Conservation (phyloP, 129 eudicot genomes). For the Pulicaria dysenterica region DNA sequence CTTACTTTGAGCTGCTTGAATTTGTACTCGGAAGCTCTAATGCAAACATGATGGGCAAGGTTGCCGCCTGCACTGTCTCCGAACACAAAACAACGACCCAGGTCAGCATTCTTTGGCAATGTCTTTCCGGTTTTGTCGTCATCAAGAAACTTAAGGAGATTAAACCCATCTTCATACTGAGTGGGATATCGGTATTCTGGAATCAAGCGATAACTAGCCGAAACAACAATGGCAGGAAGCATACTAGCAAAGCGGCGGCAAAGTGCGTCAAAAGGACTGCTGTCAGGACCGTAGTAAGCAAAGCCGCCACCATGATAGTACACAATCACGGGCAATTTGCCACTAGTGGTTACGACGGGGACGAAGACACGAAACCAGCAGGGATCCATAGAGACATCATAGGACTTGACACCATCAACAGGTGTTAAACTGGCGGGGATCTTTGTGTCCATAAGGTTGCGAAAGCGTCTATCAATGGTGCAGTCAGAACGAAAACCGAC, state of each 20-base stretch:
- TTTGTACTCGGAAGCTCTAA: slow-evolving; percentile 10
- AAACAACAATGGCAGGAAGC: slow-evolving; percentile 33
- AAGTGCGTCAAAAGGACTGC: slow-evolving; percentile 13
- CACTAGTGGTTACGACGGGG: slow-evolving; percentile 14
- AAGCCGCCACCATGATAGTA: slow-evolving; percentile 46
- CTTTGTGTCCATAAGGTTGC: neutral
- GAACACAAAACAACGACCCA: slow-evolving; percentile 25
- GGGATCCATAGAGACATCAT: slow-evolving; percentile 33
- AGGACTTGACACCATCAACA: slow-evolving; percentile 24
- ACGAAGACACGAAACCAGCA: slow-evolving; percentile 35
- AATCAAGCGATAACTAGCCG: slow-evolving; percentile 38
- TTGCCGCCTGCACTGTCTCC: slow-evolving; percentile 45
- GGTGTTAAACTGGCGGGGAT: slow-evolving; percentile 17
- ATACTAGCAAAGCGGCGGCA: slow-evolving; percentile 29
- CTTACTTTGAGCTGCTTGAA: slow-evolving; percentile 13
- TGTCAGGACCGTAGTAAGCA: slow-evolving; percentile 10
- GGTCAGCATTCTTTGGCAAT: slow-evolving; percentile 30
- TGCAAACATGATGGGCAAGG: slow-evolving; percentile 34
- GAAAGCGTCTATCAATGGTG: slow-evolving; percentile 14
- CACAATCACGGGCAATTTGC: slow-evolving; percentile 28
- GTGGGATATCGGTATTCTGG: slow-evolving; percentile 39
- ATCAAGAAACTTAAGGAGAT: slow-evolving; percentile 32
- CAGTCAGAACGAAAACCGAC: no score
- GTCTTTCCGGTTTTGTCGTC: neutral
- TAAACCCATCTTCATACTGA: slow-evolving; percentile 37